Percentiles rank a stretch among this genome's conserved stretches.
phyloP scores from a whole-genome alignment of 805 yeast genomes.

The Danielia oregonensis region DNA sequence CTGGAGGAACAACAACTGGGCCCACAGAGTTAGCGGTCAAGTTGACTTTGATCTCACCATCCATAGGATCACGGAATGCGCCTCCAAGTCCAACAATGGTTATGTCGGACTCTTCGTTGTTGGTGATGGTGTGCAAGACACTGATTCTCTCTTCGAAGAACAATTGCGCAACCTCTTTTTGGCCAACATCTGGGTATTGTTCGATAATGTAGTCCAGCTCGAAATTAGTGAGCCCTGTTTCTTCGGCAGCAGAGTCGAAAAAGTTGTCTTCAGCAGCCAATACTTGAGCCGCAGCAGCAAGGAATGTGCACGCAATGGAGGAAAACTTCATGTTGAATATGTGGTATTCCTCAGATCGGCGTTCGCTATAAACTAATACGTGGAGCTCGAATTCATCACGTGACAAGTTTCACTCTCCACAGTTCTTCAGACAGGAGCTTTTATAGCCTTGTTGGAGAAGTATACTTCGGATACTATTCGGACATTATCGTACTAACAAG shows the following conservation, averaged over 20 bases:
- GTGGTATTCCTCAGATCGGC: too few relatives aligned
- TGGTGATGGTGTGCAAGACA: slow-evolving; percentile 48
- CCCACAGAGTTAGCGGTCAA: slow-evolving; percentile 64
- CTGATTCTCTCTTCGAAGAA: slow-evolving; percentile 51
- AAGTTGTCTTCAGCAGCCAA: background rate
- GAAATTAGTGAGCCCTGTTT: slow-evolving; percentile 27
- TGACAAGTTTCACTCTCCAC: background rate
- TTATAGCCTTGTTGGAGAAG: too few relatives aligned
- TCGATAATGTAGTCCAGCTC: slow-evolving; percentile 46
- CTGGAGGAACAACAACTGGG: slow-evolving; percentile 50
- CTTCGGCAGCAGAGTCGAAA: slow-evolving; percentile 1
- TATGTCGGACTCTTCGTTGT: slow-evolving; percentile 47
- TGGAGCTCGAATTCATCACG: background rate
- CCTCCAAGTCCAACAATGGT: slow-evolving; percentile 71
- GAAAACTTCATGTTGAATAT: background rate
- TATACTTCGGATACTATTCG: too few relatives aligned
- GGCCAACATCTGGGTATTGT: slow-evolving; percentile 38
- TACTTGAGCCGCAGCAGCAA: background rate
- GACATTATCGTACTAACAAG: too few relatives aligned
- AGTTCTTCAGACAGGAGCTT: too few relatives aligned
- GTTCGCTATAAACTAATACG: background rate
- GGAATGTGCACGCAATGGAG: background rate
- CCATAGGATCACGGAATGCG: slow-evolving; percentile 50
- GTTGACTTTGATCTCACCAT: slow-evolving; percentile 52
- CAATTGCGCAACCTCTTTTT: slow-evolving; percentile 40